phyloP scores from a whole-genome alignment of 2,329 filamentous ascomycete species.

The Stachybotrys echinatus region DNA sequence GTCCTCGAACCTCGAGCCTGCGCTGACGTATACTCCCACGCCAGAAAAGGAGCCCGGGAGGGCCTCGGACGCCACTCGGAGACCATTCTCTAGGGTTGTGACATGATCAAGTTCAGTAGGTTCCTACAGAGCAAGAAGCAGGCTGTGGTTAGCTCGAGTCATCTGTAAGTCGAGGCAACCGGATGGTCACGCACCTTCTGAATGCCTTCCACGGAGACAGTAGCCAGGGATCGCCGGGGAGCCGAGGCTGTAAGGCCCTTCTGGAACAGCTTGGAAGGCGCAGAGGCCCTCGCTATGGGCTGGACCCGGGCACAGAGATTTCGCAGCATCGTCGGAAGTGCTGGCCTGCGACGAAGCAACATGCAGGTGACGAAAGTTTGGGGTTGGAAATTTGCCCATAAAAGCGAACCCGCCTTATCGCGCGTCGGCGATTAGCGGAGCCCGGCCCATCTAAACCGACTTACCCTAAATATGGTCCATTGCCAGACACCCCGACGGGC shows the following conservation, averaged over 20 bases:
- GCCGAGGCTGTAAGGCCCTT: conserved; percentile 14
- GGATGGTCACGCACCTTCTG: conserved; percentile 20
- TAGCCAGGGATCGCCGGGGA: conserved; percentile 23
- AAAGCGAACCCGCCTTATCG: background rate
- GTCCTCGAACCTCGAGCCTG: conserved; percentile 91
- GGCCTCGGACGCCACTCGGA: conserved; percentile 91
- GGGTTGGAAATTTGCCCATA: background rate
- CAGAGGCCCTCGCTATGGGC: conserved; percentile 15
- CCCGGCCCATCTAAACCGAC: too few species aligned
- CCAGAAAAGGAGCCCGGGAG: conserved; percentile 92
- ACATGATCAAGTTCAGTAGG: conserved; percentile 82
- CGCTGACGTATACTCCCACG: conserved; percentile 92
- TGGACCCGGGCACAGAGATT: conserved; percentile 26
- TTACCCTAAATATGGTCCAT: too few species aligned
- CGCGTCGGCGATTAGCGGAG: background rate
- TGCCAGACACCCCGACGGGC: too few species aligned
- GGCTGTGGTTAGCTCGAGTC: background rate
- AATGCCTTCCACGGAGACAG: conserved; percentile 27
- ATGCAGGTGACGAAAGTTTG: background rate
- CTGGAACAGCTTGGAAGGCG: conserved; percentile 15
- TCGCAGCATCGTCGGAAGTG: conserved; percentile 25
- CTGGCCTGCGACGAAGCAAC: conserved; percentile 4
- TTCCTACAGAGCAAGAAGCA: conserved; percentile 50
- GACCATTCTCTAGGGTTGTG: conserved; percentile 83
- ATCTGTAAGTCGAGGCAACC: background rate